phyloP scores from a whole-genome alignment of 2,329 filamentous ascomycete genomes.

The Sarocladium brachiariae region DNA sequence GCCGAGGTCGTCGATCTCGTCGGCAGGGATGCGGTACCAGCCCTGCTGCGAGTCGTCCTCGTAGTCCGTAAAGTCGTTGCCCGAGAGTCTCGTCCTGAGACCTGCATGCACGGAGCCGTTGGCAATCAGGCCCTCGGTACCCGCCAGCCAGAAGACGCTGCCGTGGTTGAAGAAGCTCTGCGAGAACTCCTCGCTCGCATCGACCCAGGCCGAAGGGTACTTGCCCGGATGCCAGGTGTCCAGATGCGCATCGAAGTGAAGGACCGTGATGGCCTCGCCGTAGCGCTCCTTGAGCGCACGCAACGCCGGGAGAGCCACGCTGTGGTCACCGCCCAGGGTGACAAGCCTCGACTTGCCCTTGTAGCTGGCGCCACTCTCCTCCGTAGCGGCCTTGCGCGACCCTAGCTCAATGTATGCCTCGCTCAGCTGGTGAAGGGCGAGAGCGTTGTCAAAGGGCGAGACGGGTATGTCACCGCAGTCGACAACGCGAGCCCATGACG shows the following conservation, averaged over 20 bases:
- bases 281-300: slow-evolving; percentile 53
- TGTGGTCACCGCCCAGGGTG: slow-evolving; percentile 64
- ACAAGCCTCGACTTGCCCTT: slow-evolving; percentile 32
- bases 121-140: slow-evolving; percentile 62
- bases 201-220: slow-evolving; percentile 64
- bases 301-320: slow-evolving; percentile 58
- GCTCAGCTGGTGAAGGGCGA: slow-evolving; percentile 73
- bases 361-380: not conserved
- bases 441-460: slow-evolving; percentile 70
- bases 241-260: slow-evolving; percentile 66
- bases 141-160: slow-evolving; percentile 78
- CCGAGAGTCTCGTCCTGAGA: slow-evolving; percentile 64
- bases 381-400: slow-evolving; percentile 26
- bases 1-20: slow-evolving; percentile 77
- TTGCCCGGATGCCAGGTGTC: slow-evolving; percentile 74
- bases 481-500: slow-evolving; percentile 68
- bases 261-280: slow-evolving; percentile 50
- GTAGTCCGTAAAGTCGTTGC: slow-evolving; percentile 57
- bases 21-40: slow-evolving; percentile 68
- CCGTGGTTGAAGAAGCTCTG: slow-evolving; percentile 62
- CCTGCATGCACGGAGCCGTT: slow-evolving; percentile 63
- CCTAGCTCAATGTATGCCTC: slow-evolving; percentile 47
- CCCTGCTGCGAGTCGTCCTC: slow-evolving; percentile 65
- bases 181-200: slow-evolving; percentile 26
- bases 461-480: slow-evolving; percentile 84